phyloP scores from a whole-genome alignment of 1,139 yeast genomes.

The Casaregolazyma suthepensis region DNA sequence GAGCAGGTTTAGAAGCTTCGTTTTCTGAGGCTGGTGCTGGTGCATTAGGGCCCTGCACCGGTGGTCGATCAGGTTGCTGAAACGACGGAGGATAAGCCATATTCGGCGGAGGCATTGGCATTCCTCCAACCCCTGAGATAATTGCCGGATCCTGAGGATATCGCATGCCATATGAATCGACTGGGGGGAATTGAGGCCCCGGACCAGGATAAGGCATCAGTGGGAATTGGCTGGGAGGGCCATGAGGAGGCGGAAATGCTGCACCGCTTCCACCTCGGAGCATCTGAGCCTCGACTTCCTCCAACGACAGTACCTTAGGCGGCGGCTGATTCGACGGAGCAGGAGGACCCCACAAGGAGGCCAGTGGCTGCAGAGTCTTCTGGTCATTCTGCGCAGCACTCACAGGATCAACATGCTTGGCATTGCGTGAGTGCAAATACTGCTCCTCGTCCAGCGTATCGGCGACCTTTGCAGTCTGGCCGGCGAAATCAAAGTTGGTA shows the following conservation, averaged over 20 bases:
- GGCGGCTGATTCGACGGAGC: conserved; percentile 17
- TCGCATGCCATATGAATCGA: conserved; percentile 9
- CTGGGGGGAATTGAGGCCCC: conserved; percentile 1
- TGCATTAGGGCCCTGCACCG: background rate
- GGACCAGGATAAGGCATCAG: conserved; percentile 17
- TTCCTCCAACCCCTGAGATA: conserved; percentile 7
- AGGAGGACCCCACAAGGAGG: conserved; percentile 52
- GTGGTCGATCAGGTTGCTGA: conserved; percentile 14
- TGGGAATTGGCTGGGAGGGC: conserved; percentile 11
- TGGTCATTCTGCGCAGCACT: conserved; percentile 18
- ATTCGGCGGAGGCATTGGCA: conserved; percentile 24
- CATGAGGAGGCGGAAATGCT: conserved; percentile 8
- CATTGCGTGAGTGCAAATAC: conserved; percentile 23
- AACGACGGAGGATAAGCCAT: conserved; percentile 29
- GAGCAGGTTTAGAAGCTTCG: background rate
- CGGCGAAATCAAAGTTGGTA: conserved; percentile 71
- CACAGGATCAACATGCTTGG: conserved; percentile 14
- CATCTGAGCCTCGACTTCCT: conserved; percentile 73
- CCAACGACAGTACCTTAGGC: conserved; percentile 50
- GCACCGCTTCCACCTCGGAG: conserved; percentile 31
- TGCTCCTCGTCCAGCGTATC: conserved; percentile 29
- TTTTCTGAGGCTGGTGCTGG: background rate
- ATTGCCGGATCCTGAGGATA: conserved; percentile 23
- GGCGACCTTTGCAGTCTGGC: conserved; percentile 35
- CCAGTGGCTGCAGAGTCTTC: conserved; percentile 54